phyloP scores from a whole-genome alignment of 2,329 filamentous ascomycete species.

The Sporothrix euskadiensis region DNA sequence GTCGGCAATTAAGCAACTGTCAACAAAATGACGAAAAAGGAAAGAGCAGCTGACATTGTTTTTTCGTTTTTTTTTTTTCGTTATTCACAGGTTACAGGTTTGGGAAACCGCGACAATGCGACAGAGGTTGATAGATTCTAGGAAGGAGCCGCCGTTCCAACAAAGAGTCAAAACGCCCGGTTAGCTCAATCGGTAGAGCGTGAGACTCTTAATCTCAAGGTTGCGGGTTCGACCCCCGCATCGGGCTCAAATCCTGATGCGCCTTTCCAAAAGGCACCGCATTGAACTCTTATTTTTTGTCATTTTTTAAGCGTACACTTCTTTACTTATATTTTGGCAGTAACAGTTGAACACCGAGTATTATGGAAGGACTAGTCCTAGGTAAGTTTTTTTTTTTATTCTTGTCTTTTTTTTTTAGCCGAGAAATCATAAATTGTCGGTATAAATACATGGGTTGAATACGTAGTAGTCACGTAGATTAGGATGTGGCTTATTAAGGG shows the following conservation, averaged over 20 bases:
- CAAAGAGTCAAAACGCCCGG: slow-evolving; percentile 43
- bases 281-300: slow-evolving; percentile 22
- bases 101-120: not conserved
- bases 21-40: not conserved
- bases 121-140: not conserved
- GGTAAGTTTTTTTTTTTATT: too few relatives aligned
- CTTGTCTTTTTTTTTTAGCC: too few relatives aligned
- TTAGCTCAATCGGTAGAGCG: slow-evolving; percentile 73
- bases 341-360: too few relatives aligned
- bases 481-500: too few relatives aligned
- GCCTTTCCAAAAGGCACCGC: slow-evolving; percentile 23
- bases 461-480: too few relatives aligned
- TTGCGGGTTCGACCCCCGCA: slow-evolving; percentile 48
- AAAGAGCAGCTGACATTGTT: not conserved
- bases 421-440: too few relatives aligned
- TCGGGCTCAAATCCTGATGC: slow-evolving; percentile 48
- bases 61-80: too few relatives aligned
- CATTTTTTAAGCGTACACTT: not conserved
- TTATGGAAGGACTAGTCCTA: too few relatives aligned
- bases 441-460: too few relatives aligned
- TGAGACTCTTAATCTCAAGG: slow-evolving; percentile 63
- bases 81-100: not conserved
- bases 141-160: not conserved
- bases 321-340: not conserved
- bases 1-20: not conserved